Evolutionary conservation across 306 rosid species (phyloP).

Genomic region (Abrus pulchellus): DNA sequence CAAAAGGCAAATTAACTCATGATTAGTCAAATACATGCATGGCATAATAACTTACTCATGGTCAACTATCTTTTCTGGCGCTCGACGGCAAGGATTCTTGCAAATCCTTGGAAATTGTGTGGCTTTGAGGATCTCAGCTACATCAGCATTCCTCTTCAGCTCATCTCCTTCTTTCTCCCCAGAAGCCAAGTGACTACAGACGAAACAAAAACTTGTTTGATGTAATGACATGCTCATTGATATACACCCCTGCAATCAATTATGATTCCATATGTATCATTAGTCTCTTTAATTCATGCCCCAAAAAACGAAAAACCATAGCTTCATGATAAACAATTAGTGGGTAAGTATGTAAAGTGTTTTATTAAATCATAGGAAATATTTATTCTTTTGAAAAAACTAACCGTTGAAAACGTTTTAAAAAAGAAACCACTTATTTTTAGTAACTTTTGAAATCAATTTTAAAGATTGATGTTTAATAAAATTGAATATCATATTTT

Average conservation of each 20-base stretch:
- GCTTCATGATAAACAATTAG: not conserved
- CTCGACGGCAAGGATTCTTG: slow-evolving; percentile 67
- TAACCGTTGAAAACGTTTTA: too few species aligned
- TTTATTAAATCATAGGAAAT: too few species aligned
- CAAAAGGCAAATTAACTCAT: too few species aligned
- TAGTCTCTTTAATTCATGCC: slow-evolving; percentile 15
- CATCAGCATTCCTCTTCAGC: slow-evolving; percentile 85
- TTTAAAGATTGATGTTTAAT: too few species aligned
- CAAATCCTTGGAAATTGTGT: slow-evolving; percentile 80
- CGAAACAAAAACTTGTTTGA: slow-evolving; percentile 90
- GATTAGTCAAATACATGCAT: not conserved
- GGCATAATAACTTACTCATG: slow-evolving; percentile 70
- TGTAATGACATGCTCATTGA: slow-evolving; percentile 94
- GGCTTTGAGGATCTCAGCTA: slow-evolving; percentile 77
- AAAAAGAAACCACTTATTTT: too few species aligned
- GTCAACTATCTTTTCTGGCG: slow-evolving; percentile 76
- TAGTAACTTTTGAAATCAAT: too few species aligned
- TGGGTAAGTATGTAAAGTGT: not conserved
- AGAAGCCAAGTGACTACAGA: slow-evolving; percentile 97
- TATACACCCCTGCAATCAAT: slow-evolving; percentile 87
- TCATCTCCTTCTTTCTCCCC: slow-evolving; percentile 99
- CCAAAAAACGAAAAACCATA: not conserved
- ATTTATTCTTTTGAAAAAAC: too few species aligned
- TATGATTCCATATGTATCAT: slow-evolving; percentile 2
- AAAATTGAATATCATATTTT: not conserved